phyloP scores from a whole-genome alignment of 2,329 filamentous ascomycete genomes.

The Venturia asperata region DNA sequence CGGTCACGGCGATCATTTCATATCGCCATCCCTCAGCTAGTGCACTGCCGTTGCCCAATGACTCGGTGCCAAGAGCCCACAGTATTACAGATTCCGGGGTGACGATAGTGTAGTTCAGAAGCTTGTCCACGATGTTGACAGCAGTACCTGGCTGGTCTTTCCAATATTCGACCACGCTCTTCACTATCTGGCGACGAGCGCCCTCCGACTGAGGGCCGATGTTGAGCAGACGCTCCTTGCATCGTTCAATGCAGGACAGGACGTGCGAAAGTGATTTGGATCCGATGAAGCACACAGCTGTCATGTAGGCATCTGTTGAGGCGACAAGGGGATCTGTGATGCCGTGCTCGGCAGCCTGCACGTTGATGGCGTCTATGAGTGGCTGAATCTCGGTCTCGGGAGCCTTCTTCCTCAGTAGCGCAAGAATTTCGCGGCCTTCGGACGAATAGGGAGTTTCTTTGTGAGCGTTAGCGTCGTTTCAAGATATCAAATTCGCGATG shows the following conservation, averaged over 20 bases:
- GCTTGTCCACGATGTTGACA: conserved; percentile 87
- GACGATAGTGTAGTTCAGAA: conserved; percentile 94
- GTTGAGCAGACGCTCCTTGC: conserved; percentile 78
- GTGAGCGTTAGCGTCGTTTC: conserved; percentile 18
- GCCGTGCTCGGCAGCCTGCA: conserved; percentile 62
- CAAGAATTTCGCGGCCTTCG: conserved; percentile 75
- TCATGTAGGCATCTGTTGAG: conserved; percentile 92
- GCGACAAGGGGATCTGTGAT: conserved; percentile 68
- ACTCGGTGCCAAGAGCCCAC: conserved; percentile 69
- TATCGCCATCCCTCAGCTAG: conserved; percentile 73
- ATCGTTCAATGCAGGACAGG: conserved; percentile 89
- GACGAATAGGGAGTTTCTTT: conserved; percentile 70
- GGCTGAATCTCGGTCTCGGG: conserved; percentile 79
- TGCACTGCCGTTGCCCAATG: conserved; percentile 55
- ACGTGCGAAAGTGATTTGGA: conserved; percentile 96
- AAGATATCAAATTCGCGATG: conserved; percentile 22
- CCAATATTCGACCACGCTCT: conserved; percentile 90
- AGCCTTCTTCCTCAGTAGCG: conserved; percentile 75
- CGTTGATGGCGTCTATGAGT: conserved; percentile 71
- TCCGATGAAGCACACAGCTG: conserved; percentile 84
- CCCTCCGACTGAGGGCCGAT: conserved; percentile 67
- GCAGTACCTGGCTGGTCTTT: conserved; percentile 84
- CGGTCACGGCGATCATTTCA: conserved; percentile 83
- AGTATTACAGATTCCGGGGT: conserved; percentile 78
- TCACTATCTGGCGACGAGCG: conserved; percentile 80